Base-by-base conservation (phyloP, 2,329 filamentous ascomycete species). In the Aspergillaceae sp. region DNA sequence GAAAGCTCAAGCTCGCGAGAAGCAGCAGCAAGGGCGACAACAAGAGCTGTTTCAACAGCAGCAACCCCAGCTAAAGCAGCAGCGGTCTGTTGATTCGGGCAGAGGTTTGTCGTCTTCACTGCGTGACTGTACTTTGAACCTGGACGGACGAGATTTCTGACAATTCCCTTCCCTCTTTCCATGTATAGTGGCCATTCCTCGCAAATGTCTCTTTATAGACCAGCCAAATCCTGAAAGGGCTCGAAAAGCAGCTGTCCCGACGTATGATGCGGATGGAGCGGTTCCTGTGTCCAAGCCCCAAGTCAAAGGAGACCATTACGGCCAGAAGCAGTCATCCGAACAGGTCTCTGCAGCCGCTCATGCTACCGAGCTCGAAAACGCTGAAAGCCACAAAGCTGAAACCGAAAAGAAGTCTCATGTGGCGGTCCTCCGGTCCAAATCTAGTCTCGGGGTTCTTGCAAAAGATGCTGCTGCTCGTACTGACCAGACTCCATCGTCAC, bases 381-480 rank as follows among this genome's bases (percentile, higher is more conserved):
- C 37, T 5, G 40, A 42, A 32, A 42, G 47, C 7, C 26, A 46
- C 27, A 40, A 32, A 5, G 40, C 26, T 5, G 28, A 53, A 29
- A 35, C 36, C 11, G 54, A 52, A 41, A 60, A 60, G 41, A 56
- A 42, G 40, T 63, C 58, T 2, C 55, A 49, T 6, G 45, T 64
- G 29, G 55, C 57, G 1, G 42, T 53, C 3, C 49, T 64, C 34
- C 52, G 52, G 34, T 58, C 57, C 3, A 64, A 64, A 45, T 52
- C 63, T 29, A 62, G 59, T 35, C 50, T 62, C 40, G 63, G 60
- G 11, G 60, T 63, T 30, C 37, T 64, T 5, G 54, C 47, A 1
- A 61, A 59, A 34, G 60, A 8, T 27, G 5, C 7, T 3, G 8
- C 2, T 19, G 11, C 19, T 19, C 19, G 19, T 19, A 19, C 2